These are phyloP conservation scores for Talaromyces wortmannii DNA, from an alignment of 495 filamentous ascomycete genomes.

Conservation along the genomic window DNA sequence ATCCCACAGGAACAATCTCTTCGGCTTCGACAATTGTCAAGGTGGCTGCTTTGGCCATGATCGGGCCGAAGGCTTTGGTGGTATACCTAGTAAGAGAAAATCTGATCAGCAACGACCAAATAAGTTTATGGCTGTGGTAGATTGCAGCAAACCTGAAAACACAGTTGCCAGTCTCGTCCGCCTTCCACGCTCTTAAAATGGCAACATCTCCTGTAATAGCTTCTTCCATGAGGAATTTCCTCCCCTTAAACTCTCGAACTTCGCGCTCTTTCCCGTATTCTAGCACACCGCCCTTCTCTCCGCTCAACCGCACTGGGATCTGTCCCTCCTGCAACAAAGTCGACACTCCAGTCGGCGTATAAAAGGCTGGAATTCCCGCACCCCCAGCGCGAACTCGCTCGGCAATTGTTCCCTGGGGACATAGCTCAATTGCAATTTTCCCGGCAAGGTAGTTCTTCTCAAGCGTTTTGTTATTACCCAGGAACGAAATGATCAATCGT, in stretches of 20 bases:
- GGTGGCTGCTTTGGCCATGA: conserved; percentile 82
- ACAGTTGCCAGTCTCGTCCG: conserved; percentile 81
- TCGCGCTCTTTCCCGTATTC: conserved; percentile 70
- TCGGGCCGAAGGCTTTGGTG: conserved; percentile 65
- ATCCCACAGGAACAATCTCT: conserved; percentile 77
- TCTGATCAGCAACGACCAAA: conserved; percentile 34
- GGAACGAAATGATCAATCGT: conserved; percentile 79
- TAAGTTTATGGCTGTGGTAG: neutral
- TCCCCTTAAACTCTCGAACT: conserved; percentile 77
- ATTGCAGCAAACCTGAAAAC: conserved; percentile 66
- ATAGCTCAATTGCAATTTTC: conserved; percentile 77
- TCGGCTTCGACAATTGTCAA: conserved; percentile 91
- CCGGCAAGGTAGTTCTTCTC: conserved; percentile 81
- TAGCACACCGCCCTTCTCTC: conserved; percentile 59
- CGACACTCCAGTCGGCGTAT: conserved; percentile 77
- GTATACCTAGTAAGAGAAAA: conserved; percentile 27
- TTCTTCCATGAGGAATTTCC: conserved; percentile 80
- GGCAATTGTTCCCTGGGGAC: conserved; percentile 83
- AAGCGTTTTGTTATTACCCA: conserved; percentile 84
- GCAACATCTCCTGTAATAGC: conserved; percentile 80
- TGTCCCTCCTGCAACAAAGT: conserved; percentile 82
- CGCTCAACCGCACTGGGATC: conserved; percentile 69
- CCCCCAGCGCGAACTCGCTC: conserved; percentile 80
- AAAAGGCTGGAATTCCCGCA: conserved; percentile 85
- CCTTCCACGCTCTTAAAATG: conserved; percentile 83